phyloP scores from a whole-genome alignment of 108 stramenopile genomes.

The Skeletonema menzelii region DNA sequence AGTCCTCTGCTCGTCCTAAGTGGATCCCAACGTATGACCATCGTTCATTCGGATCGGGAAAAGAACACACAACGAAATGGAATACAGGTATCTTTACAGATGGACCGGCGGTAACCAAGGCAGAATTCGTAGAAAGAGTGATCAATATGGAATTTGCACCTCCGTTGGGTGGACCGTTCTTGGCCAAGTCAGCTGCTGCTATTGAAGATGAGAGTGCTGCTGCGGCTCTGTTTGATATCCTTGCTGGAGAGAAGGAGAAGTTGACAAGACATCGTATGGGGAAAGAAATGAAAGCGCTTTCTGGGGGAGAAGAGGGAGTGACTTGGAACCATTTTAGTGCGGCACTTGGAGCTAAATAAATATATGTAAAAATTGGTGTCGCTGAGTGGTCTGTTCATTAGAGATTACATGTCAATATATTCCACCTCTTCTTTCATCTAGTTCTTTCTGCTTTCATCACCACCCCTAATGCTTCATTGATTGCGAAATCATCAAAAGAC shows the following conservation, averaged over 20 bases:
- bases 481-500: too few species aligned
- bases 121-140: slow-evolving; percentile 61
- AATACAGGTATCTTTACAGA: slow-evolving; percentile 61
- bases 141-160: slow-evolving; percentile 60
- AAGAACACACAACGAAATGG: slow-evolving; percentile 82
- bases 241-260: slow-evolving; percentile 71
- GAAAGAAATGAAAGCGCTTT: slow-evolving; percentile 58
- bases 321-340: slow-evolving; percentile 67
- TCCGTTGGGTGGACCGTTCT: slow-evolving; percentile 78
- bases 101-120: slow-evolving; percentile 62
- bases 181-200: slow-evolving; percentile 54
- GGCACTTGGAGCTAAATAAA: slow-evolving; percentile 47
- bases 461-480: too few species aligned
- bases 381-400: not conserved
- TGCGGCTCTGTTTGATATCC: slow-evolving; percentile 59
- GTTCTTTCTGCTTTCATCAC: too few species aligned
- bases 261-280: slow-evolving; percentile 72
- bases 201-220: slow-evolving; percentile 60
- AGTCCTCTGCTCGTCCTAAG: slow-evolving; percentile 73
- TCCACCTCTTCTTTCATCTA: not conserved
- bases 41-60: slow-evolving; percentile 60
- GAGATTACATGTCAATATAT: not conserved
- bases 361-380: not conserved
- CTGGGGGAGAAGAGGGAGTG: slow-evolving; percentile 72
- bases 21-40: slow-evolving; percentile 83